Conservation (phyloP, 192 early-diverging fungal genomes). For the Coemansia sp. region DNA sequence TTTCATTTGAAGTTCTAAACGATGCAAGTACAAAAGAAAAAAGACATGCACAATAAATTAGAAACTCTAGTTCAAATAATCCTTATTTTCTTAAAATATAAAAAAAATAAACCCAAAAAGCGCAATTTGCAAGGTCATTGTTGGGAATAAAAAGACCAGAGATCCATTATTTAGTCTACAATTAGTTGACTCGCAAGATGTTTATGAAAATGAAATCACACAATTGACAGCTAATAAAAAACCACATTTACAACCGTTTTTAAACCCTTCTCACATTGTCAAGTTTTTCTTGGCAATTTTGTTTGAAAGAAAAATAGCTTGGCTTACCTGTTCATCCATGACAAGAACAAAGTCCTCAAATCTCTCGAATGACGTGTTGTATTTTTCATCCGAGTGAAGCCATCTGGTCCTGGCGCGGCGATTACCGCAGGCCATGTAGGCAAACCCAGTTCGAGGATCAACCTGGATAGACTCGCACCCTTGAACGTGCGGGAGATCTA, state of each 20-base stretch:
- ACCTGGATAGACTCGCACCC: conserved; percentile 64
- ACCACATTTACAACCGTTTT: too few relatives aligned
- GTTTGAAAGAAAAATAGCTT: background rate
- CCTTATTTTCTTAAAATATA: too few relatives aligned
- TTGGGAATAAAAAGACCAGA: too few relatives aligned
- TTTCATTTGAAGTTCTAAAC: background rate
- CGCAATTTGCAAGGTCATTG: too few relatives aligned
- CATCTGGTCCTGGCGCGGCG: conserved; percentile 51
- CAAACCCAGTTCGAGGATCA: conserved; percentile 55
- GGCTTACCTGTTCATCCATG: conserved; percentile 55
- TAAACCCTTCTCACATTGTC: too few relatives aligned
- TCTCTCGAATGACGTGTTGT: conserved; percentile 17
- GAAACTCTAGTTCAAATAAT: background rate
- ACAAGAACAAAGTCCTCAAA: conserved; percentile 51
- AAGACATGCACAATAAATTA: background rate
- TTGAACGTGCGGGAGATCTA: conserved; percentile 46
- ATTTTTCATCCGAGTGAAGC: conserved; percentile 38
- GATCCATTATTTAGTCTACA: too few relatives aligned
- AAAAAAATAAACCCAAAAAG: too few relatives aligned
- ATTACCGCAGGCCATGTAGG: conserved; percentile 60
- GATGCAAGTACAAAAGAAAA: background rate
- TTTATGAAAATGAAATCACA: too few relatives aligned
- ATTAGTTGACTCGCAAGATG: too few relatives aligned
- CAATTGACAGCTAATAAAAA: too few relatives aligned
- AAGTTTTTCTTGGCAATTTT: background rate